Evolutionary conservation across 2,329 filamentous ascomycete genomes (phyloP).

Genomic region (Claviceps pazoutovae): DNA sequence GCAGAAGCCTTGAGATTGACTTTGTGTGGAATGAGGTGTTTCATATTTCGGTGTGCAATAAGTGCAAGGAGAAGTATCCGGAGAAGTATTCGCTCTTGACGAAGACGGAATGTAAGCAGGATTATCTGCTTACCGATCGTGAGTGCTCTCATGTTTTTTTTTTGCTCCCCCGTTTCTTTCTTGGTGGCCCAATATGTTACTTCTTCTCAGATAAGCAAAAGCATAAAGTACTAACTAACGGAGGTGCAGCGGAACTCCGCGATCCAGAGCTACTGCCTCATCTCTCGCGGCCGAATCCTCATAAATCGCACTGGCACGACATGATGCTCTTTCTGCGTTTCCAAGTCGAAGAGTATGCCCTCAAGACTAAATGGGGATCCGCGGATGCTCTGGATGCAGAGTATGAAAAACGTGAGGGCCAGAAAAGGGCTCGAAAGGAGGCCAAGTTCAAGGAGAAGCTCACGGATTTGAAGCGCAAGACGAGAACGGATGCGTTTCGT

Average conservation of each 20-base stretch:
- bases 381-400: constrained; percentile 75
- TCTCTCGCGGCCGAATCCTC: constrained; percentile 79
- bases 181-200: too few relatives aligned
- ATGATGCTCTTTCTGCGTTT: constrained; percentile 96
- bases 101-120: constrained; percentile 90
- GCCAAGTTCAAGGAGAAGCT: constrained; percentile 85
- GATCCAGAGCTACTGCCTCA: constrained; percentile 79
- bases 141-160: constrained; percentile 22
- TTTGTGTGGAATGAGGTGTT: constrained; percentile 90
- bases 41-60: constrained; percentile 56
- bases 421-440: constrained; percentile 78
- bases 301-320: constrained; percentile 92
- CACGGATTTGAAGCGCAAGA: constrained; percentile 82
- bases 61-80: constrained; percentile 77
- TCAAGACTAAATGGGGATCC: constrained; percentile 82
- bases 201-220: not conserved
- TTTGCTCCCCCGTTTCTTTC: not conserved
- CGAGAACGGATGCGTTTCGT: constrained; percentile 77
- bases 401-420: constrained; percentile 63
- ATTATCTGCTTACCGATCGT: constrained; percentile 90
- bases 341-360: constrained; percentile 89
- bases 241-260: constrained; percentile 60
- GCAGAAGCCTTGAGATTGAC: constrained; percentile 73
- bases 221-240: not conserved
- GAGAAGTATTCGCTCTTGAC: constrained; percentile 93